phyloP scores from a whole-genome alignment of 129 eudicot species.

The Helianthus tuberosus region DNA sequence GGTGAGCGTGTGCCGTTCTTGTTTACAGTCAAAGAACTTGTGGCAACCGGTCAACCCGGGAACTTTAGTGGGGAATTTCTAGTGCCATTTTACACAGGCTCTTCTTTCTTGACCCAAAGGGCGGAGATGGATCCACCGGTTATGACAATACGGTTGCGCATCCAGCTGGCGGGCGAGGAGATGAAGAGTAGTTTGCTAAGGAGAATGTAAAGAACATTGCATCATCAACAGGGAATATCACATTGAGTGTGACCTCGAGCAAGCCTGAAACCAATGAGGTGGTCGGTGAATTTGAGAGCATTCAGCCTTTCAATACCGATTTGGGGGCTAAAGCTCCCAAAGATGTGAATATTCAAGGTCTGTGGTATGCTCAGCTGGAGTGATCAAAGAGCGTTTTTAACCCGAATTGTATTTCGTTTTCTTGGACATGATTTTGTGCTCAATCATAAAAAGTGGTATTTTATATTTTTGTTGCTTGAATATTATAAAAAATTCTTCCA shows the following conservation, averaged over 20 bases:
- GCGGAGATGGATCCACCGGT: constrained; percentile 92
- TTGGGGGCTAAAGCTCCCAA: constrained; percentile 90
- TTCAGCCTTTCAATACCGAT: constrained; percentile 94
- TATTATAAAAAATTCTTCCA: constrained; percentile 32
- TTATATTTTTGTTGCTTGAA: constrained; percentile 47
- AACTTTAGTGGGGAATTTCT: constrained; percentile 76
- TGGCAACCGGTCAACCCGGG: constrained; percentile 88
- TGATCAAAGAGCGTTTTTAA: constrained; percentile 28
- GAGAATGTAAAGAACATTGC: constrained; percentile 79
- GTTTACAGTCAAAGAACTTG: constrained; percentile 84
- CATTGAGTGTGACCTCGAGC: constrained; percentile 74
- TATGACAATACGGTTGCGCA: constrained; percentile 86
- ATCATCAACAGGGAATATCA: constrained; percentile 74
- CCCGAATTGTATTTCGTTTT: constrained; percentile 36
- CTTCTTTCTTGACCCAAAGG: constrained; percentile 99
- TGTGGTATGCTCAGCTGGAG: constrained; percentile 88
- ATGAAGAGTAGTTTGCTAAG: constrained; percentile 78
- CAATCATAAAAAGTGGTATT: constrained; percentile 28
- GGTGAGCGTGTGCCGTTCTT: constrained; percentile 96
- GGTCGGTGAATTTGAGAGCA: constrained; percentile 84
- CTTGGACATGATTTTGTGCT: constrained; percentile 43
- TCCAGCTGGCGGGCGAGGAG: constrained; percentile 98
- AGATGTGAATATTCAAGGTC: constrained; percentile 92
- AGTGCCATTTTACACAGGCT: constrained; percentile 92
- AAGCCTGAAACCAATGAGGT: constrained; percentile 88